Conservation (phyloP, 148 eudicot genomes). For the Gaultheria prostrata region DNA sequence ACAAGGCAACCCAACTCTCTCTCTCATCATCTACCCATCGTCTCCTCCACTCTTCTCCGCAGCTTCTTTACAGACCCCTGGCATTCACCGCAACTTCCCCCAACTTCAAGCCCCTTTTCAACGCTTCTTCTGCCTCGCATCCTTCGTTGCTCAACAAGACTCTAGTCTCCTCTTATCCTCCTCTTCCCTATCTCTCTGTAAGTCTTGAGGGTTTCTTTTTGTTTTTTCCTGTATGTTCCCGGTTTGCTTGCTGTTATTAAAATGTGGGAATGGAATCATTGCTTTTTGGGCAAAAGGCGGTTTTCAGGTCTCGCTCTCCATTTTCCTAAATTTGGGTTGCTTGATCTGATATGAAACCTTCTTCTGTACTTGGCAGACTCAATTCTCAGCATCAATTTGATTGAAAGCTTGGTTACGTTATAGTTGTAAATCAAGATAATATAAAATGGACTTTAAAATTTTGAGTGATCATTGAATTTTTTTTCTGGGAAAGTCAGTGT, state of each 20-base stretch:
- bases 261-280: neutral
- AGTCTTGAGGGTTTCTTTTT: slow-evolving; percentile 19
- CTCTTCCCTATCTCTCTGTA: slow-evolving; percentile 39
- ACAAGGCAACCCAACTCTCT: slow-evolving; percentile 26
- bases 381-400: neutral
- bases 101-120: slow-evolving; percentile 33
- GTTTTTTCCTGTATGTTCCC: neutral
- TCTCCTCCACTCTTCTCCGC: slow-evolving; percentile 36
- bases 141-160: slow-evolving; percentile 12
- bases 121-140: slow-evolving; percentile 22
- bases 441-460: neutral
- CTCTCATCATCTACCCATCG: slow-evolving; percentile 22
- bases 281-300: neutral
- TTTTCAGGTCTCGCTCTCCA: neutral
- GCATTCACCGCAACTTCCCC: slow-evolving; percentile 31
- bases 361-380: neutral
- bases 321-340: neutral
- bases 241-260: neutral
- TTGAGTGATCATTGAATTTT: neutral
- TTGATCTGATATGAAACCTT: neutral
- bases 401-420: neutral
- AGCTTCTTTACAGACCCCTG: slow-evolving; percentile 22
- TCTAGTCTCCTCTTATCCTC: slow-evolving; percentile 14
- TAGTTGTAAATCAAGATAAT: neutral
- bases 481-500: neutral